Evolutionary conservation across 495 filamentous ascomycete genomes (phyloP).

Genomic region (Aspergillus saccharolyticus): DNA sequence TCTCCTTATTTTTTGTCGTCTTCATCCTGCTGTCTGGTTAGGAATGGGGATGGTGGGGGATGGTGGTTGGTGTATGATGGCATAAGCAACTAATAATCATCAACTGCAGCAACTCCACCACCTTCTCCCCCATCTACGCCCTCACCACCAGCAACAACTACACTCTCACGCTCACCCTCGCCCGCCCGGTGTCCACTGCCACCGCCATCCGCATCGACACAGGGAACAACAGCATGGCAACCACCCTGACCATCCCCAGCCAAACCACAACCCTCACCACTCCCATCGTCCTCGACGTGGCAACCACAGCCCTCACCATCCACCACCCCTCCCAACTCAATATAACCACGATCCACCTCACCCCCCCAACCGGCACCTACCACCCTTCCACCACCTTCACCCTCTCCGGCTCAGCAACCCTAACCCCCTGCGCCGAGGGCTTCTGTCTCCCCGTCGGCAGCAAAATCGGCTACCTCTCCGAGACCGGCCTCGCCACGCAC

Average conservation of each 20-base stretch:
- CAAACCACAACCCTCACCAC: conserved; percentile 12
- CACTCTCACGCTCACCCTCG: conserved; percentile 25
- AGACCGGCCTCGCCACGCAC: conserved; percentile 22
- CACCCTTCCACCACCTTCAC: conserved; percentile 36
- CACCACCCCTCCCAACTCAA: conserved; percentile 2
- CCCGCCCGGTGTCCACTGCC: not conserved
- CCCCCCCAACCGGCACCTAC: conserved; percentile 27
- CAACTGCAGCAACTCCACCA: conserved; percentile 10
- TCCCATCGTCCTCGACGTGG: conserved; percentile 25
- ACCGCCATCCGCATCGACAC: conserved; percentile 11
- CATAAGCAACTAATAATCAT: no score
- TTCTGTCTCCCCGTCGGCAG: conserved; percentile 37
- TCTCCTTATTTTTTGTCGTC: no score
- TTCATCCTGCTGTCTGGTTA: no score
- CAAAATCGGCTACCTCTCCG: conserved; percentile 34
- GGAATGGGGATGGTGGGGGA: no score
- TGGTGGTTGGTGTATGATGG: no score
- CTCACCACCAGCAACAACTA: conserved; percentile 32
- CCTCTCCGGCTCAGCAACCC: conserved; percentile 26
- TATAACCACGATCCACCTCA: conserved; percentile 24
- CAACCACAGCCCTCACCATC: conserved; percentile 29
- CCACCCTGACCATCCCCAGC: conserved; percentile 10
- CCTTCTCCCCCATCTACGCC: conserved; percentile 33
- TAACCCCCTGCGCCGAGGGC: conserved; percentile 25
- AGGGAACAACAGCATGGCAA: conserved; percentile 3